Conservation (phyloP, 2,329 filamentous ascomycete species). For the Corynespora cassiicola region DNA sequence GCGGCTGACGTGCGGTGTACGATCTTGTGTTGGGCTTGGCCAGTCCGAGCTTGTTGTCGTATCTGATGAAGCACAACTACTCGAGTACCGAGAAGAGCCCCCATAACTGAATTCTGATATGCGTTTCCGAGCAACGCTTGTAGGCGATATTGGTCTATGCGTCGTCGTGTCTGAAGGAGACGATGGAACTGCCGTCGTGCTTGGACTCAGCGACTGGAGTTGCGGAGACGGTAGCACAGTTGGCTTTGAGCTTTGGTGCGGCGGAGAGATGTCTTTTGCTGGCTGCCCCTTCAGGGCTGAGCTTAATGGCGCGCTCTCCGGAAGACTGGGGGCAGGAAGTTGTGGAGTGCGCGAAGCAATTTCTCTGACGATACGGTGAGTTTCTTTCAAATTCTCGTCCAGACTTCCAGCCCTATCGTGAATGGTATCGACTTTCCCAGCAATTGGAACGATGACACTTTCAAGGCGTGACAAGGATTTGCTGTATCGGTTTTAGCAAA, state of each 20-base stretch:
- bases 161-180: constrained; percentile 10
- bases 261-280: constrained; percentile 9
- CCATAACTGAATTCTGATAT: constrained; percentile 34
- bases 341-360: constrained; percentile 24
- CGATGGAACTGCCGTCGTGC: constrained; percentile 8
- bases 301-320: constrained; percentile 10
- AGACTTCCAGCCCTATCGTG: constrained; percentile 27
- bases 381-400: constrained; percentile 35
- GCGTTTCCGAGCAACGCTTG: constrained; percentile 16
- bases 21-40: constrained; percentile 7
- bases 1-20: constrained; percentile 7
- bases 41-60: constrained; percentile 43
- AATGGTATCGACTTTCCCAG: constrained; percentile 39
- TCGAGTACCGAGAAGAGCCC: constrained; percentile 89
- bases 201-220: constrained; percentile 9
- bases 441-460: constrained; percentile 35
- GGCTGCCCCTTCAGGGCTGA: constrained; percentile 1
- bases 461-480: constrained; percentile 42
- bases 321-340: constrained; percentile 4
- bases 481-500: constrained; percentile 27
- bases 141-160: constrained; percentile 16
- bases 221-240: no score
- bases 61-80: constrained; percentile 86
- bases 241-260: constrained; percentile 8
- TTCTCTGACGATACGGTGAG: constrained; percentile 34